Base-by-base conservation (phyloP, 495 filamentous ascomycete species). In the Penicillium tannophilum region DNA sequence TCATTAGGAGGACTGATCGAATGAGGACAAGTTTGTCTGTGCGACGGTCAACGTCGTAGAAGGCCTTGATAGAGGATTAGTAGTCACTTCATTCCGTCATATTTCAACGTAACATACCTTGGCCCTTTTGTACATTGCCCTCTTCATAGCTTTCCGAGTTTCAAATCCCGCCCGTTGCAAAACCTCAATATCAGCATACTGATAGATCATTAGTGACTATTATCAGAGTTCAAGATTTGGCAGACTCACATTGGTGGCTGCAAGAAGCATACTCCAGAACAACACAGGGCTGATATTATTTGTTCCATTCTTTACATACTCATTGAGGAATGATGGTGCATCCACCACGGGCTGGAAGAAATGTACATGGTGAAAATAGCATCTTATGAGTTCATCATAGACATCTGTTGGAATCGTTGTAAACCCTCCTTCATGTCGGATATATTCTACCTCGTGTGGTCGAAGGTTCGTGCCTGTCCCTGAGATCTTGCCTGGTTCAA, bases 181-280 rank as follows among this genome's bases (percentile, higher is more conserved):
- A 17, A 54, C 20, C 16, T 43, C 28, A 3, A 35, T 10, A 6
- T 54, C 52, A 9, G 28, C 36, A 30, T n/a, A 54, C 52, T 54
- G 5, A 23, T 9, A 39, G 14, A 19, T 17, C 19, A 52, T 8
- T 44, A 16, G 23, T 39, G 33, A 23, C 10, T 17, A 10, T 8
- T 23, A 16, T 4, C 11, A 19, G 12, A 19, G 26, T 16, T 28
- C 16, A 19, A 1, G 9, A 8, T 54, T 30, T 30, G 19, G 16
- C 2, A 42, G 16, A 17, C 36, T 26, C 20, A 54, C 52, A 19
- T 54, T 54, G 23, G 52, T 54, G 3, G 52, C 52, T n/a, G 36
- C 52, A 20, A 54, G 52, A 24, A 44, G 39, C 24, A 54, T 42
- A 54, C 52, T 54, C 52, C 52, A 54, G 14, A 54, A 30, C n/a